These are phyloP conservation scores for Ogataea angusta DNA, from an alignment of 805 yeast species.

Conservation along the genomic window DNA sequence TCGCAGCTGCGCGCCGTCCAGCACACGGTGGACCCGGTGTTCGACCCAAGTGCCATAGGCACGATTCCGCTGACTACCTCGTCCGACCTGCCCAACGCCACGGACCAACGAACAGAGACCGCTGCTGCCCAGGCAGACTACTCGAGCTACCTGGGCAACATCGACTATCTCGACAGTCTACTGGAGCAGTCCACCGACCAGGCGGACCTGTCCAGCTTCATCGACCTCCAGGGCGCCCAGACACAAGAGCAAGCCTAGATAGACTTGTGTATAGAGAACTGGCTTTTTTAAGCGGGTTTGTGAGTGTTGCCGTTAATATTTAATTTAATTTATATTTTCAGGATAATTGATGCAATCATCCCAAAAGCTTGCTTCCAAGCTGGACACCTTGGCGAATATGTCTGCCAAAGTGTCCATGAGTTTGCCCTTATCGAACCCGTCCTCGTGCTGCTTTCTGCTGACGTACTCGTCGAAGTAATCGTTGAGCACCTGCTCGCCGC, in stretches of 20 bases:
- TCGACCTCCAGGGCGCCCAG: constrained; percentile 1
- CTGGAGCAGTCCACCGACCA: constrained; percentile 6
- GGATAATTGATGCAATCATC: constrained; percentile 33
- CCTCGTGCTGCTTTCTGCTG: constrained; percentile 34
- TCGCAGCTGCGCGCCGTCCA: constrained; percentile 1
- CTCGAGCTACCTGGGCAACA: constrained; percentile 8
- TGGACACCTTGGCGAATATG: constrained; percentile 57
- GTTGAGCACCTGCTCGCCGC: constrained; percentile 46
- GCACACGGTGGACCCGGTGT: not conserved
- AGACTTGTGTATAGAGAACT: not conserved
- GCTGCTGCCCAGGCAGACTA: not conserved
- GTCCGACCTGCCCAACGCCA: not conserved
- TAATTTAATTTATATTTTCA: constrained; percentile 2
- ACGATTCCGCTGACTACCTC: constrained; percentile 6
- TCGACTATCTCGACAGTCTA: constrained; percentile 12
- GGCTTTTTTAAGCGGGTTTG: no score
- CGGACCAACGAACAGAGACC: not conserved
- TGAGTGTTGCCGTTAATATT: not conserved
- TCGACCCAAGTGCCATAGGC: constrained; percentile 7
- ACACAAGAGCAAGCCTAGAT: not conserved
- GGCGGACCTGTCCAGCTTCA: not conserved
- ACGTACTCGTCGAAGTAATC: constrained; percentile 10
- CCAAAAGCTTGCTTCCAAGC: constrained; percentile 70
- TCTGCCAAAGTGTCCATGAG: constrained; percentile 43
- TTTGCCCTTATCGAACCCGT: constrained; percentile 41